Evolutionary conservation across 2,329 filamentous ascomycete species (phyloP).

Genomic region (Penicillium sp.): DNA sequence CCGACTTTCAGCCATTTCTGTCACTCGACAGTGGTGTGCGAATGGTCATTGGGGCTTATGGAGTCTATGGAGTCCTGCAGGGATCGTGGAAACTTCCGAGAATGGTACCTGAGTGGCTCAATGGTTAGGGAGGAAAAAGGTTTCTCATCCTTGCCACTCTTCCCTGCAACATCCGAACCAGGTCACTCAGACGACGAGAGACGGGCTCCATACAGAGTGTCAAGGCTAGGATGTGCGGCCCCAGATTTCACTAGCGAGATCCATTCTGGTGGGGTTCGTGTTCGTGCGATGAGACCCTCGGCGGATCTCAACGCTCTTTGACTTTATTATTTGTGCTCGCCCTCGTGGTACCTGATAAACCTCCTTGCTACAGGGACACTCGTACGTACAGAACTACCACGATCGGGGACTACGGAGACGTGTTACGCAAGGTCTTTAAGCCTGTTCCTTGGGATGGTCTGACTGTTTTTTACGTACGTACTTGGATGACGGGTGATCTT

Average conservation of each 20-base stretch:
- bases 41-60: conserved; percentile 2
- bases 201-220: conserved; percentile 5
- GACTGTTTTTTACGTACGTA: neutral
- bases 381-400: neutral
- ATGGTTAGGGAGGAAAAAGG: neutral
- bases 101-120: conserved; percentile 2
- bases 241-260: conserved; percentile 27
- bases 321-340: neutral
- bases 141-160: neutral
- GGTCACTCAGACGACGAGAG: neutral
- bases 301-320: conserved; percentile 2
- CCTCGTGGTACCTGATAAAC: neutral
- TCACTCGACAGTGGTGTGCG: neutral
- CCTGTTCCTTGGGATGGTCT: neutral
- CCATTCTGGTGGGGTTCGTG: conserved; percentile 22
- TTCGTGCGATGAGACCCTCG: conserved; percentile 13
- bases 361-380: neutral
- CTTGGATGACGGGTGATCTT: neutral
- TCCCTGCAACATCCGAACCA: neutral
- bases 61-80: conserved; percentile 7
- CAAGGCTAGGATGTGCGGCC: conserved; percentile 23
- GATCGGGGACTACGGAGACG: neutral
- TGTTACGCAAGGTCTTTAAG: conserved; percentile 3
- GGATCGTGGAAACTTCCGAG: conserved; percentile 22
- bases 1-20: neutral